These are phyloP conservation scores for Phialocephala subalpina DNA, from an alignment of 2,329 filamentous ascomycete genomes.

Conservation along the genomic window DNA sequence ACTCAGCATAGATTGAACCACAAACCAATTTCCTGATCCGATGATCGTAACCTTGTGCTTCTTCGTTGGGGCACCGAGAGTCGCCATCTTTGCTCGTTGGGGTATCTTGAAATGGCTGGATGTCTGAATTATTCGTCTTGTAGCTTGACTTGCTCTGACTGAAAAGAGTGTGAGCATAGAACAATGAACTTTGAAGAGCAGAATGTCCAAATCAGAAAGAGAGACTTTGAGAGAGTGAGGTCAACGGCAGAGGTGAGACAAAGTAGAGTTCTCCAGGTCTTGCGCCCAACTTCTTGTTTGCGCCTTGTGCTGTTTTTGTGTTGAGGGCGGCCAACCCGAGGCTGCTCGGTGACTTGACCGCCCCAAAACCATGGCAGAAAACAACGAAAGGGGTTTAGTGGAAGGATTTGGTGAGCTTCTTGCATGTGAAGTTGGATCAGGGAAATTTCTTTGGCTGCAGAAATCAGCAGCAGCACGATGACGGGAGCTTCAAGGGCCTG, in stretches of 20 bases:
- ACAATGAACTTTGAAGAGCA: background rate
- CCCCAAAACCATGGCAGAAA: background rate
- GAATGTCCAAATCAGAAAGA: background rate
- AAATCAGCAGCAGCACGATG: background rate
- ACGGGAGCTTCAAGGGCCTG: conserved; percentile 10
- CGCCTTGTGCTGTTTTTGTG: conserved; percentile 15
- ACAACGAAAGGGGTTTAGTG: background rate
- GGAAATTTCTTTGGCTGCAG: background rate
- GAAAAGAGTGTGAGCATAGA: conserved; percentile 34
- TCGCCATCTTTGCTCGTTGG: conserved; percentile 43
- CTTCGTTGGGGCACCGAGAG: conserved; percentile 60
- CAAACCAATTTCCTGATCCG: conserved; percentile 94
- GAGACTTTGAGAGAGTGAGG: conserved; percentile 3
- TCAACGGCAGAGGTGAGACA: conserved; percentile 24
- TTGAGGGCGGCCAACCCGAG: conserved; percentile 21
- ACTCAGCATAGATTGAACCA: background rate
- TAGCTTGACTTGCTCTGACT: conserved; percentile 31
- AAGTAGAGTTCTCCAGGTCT: conserved; percentile 18
- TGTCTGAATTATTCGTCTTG: conserved; percentile 32
- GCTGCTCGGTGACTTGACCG: conserved; percentile 21
- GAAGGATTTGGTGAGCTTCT: conserved; percentile 6
- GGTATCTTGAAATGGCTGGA: conserved; percentile 30
- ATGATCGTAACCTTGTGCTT: conserved; percentile 95
- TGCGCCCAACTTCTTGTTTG: conserved; percentile 26
- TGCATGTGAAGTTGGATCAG: conserved; percentile 12